Base-by-base conservation (phyloP, 176 grass and related monocot genomes). In the Phyllostachys edulis region DNA sequence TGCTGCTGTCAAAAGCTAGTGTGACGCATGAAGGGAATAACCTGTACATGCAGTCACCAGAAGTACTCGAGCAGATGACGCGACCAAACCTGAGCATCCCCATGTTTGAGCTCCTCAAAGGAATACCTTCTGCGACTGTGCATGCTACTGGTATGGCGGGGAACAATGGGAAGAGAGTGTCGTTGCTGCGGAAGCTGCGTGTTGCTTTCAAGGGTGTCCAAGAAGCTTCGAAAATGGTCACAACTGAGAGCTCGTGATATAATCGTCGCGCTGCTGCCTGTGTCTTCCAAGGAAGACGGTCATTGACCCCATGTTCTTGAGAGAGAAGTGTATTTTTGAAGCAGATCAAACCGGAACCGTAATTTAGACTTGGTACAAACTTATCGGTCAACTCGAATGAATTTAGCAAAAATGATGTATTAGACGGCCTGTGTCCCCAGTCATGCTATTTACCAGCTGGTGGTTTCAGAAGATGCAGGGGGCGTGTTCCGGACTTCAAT, bases 1-100 rank as follows among this genome's bases (percentile, higher is more conserved):
- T 99, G 70, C 85, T 45, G 24, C 71, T 99, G 86, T 92, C 88
- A 0, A 96, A 92, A 75, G 88, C 93, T 64, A 99, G 96, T 57
- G 91, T 99, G 55, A 92, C 85, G 11, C 88, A 89, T 29, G 85
- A 71, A 85, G 89, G 93, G 50, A 90, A 94, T 51, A 98, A 93
- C 64, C 73, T 98, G 51, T 98, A 98, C 82, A 95, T 94, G 95
- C 95, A 98, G 78, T 85, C 95, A 60, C 95, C 92, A 47, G 92
- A 91, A 36, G 74, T 94, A 69, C 92, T 98, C 21, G 92, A 94
- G 85, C 87, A 91, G 87, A 94, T 94, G 91, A 99, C 96, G 18
- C 83, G 91, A 9, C 69, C 73, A 60, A 98, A 98, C 81, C 87
- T 98, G 32, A 60, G 73, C 41, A 29, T 92, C 0, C 60, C 76